Conservation (phyloP, 2,329 filamentous ascomycete genomes). For the Alternaria metachromatica region DNA sequence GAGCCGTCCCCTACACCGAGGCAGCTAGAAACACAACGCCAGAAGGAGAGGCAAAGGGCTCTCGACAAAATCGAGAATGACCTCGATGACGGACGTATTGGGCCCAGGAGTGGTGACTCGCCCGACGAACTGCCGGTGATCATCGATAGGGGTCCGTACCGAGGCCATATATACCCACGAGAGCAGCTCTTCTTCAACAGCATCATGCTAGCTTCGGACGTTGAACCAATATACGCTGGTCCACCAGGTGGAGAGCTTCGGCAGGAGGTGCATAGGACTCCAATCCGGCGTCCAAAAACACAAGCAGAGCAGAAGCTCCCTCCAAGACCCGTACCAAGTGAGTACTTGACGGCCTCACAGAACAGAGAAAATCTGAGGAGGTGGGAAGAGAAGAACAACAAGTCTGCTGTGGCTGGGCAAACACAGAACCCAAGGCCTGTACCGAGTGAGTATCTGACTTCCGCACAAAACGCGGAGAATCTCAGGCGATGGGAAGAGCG, state of each 20-base stretch:
- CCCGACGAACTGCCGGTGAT: slow-evolving; percentile 16
- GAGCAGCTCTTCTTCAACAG: slow-evolving; percentile 28
- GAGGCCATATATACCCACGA: slow-evolving; percentile 14
- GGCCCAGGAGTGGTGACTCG: not conserved
- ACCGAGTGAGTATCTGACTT: not conserved
- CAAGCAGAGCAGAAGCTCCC: not conserved
- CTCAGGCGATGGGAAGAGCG: not conserved
- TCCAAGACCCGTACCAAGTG: slow-evolving; percentile 2
- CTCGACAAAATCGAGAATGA: slow-evolving; percentile 3
- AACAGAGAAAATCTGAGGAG: not conserved
- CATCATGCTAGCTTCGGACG: slow-evolving; percentile 21
- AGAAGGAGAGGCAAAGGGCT: not conserved
- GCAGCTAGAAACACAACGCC: not conserved
- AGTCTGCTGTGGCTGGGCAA: not conserved
- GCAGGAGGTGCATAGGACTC: slow-evolving; percentile 6
- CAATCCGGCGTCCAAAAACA: not conserved
- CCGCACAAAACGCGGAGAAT: not conserved
- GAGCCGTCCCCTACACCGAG: not conserved
- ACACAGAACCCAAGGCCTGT: not conserved
- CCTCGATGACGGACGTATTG: slow-evolving; percentile 5
- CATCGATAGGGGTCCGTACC: slow-evolving; percentile 21
- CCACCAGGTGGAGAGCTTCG: slow-evolving; percentile 1
- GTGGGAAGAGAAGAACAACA: not conserved
- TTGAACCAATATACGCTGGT: slow-evolving; percentile 3
- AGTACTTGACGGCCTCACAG: slow-evolving; percentile 1